Base-by-base conservation (phyloP, 768 basidiomycete species). In the Mycena sanguinolenta region DNA sequence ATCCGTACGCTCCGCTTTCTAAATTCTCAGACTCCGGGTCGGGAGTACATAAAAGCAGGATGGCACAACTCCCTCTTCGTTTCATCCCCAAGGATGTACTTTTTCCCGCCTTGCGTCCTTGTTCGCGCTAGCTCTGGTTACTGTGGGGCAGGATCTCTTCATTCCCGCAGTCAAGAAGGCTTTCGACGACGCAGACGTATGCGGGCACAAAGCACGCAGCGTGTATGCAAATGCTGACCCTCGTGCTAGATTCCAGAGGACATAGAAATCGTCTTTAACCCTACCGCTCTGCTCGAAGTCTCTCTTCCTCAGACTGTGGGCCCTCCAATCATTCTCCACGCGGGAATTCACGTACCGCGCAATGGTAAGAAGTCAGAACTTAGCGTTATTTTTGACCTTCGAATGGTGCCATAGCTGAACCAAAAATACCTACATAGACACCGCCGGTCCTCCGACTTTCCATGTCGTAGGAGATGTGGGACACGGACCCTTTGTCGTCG, bases 401-500 rank as follows among this genome's bases (percentile, higher is more conserved):
- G 28, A 28, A 25, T 21, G 2, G 13, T 6, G 23, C 6, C 4
- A 23, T 34, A 19, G 17, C 62, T 13, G 28, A 30, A n/a, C 8
- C 28, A 2, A 21, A 34, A 44, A 46, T 34, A 10, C 57, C n/a
- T n/a, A n/a, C n/a, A n/a, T n/a, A 85, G 84, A 76, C 8, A 84
- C 84, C 13, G 82, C 76, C 1, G 79, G 79, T 0, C 84, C 82
- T 4, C 83, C 83, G 7, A 71, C 70, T 3, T 84, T 82, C 75
- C 65, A 66, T 60, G 72, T 81, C 36, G 67, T 73, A 21, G 81
- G 79, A 8, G 60, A 74, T 17, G 62, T 60, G 13, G 67, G 71
- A 16, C 65, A 42, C 14, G 86, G 85, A 0, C 86, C 86, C 0
- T 88, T 85, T 73, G 84, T 88, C 23, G 71, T 88, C 21, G 82